Conservation (phyloP, 176 grass and related monocot genomes). For the Ampelocalamus luodianensis region DNA sequence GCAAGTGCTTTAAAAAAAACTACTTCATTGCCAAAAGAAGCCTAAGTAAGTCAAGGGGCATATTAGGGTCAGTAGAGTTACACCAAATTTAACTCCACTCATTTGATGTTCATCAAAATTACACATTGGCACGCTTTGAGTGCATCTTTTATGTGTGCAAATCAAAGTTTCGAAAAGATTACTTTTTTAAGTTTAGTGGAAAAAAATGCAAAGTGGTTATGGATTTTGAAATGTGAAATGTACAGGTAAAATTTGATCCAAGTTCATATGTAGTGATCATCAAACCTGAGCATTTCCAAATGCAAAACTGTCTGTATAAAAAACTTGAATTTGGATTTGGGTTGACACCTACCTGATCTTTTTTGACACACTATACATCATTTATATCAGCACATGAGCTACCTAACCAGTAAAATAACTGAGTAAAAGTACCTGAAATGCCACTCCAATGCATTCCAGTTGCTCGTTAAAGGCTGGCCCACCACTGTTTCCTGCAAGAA, state of each 20-base stretch:
- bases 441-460: slow-evolving; percentile 96
- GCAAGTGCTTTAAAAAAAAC: background rate
- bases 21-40: background rate
- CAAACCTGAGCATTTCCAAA: background rate
- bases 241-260: slow-evolving; percentile 21
- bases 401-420: slow-evolving; percentile 26
- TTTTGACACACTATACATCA: slow-evolving; percentile 5
- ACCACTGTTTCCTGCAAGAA: slow-evolving; percentile 91
- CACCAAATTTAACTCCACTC: background rate
- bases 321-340: slow-evolving; percentile 6
- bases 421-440: slow-evolving; percentile 90
- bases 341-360: background rate
- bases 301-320: slow-evolving; percentile 7
- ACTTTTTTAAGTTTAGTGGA: background rate
- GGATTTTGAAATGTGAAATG: slow-evolving; percentile 10
- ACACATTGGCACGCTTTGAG: background rate
- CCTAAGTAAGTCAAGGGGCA: background rate
- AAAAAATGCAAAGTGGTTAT: slow-evolving; percentile 9
- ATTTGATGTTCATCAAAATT: slow-evolving; percentile 24
- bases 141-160: background rate
- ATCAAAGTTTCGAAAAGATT: slow-evolving; percentile 11
- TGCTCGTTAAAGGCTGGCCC: slow-evolving; percentile 97
- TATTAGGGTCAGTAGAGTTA: background rate
- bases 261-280: background rate
- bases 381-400: slow-evolving; percentile 19